Evolutionary conservation across 805 yeast genomes (phyloP), one percentile per base, ranked within the genome.

Genomic region (Metschnikowia vanudenii): DNA sequence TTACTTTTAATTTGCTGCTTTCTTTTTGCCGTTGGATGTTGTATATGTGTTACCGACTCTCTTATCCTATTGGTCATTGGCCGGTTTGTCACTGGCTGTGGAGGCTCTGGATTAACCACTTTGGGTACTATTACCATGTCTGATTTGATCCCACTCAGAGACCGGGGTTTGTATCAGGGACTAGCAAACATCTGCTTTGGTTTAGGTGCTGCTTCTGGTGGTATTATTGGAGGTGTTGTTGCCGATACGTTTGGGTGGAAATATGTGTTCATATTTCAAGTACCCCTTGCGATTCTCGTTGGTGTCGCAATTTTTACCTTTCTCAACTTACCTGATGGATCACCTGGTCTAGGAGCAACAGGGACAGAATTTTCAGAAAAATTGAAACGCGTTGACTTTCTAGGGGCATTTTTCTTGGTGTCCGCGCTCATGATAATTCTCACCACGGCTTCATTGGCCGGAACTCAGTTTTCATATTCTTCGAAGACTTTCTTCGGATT

Each of bases 41-140:
- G 78, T 11, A 71, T 81, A 39, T 82, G 88, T 60, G 81, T 73
- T 1, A 75, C 84, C 1, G 65, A 68, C 63, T 80, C 63, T 59
- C 78, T 57, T 12, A 53, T 67, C 37, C 54, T 72, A 44, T 69
- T 85, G 52, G 78, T 83, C 7, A 50, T 78, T 24, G 85, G 85
- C 3, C 70, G 88, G 56, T 80, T 88, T 50, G 72, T 89, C 41
- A 82, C 95, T 20, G 97, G 97, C 16, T 76, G 86, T 46, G 96
- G 96, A 11, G 96, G 96, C n/a, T 94, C 96, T 5, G 96, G 96
- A 1, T 78, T 89, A 58, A 80, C 84, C 41, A 76, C 91, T 0
- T 68, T 88, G 54, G 78, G 88, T 14, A 83, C 96, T 6, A 85
- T 89, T 47, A 76, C 90, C 2, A 76, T 85, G 55, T 80, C 88